Conservation (phyloP, 2,329 filamentous ascomycete genomes). For the Cadophora luteo-olivacea region DNA sequence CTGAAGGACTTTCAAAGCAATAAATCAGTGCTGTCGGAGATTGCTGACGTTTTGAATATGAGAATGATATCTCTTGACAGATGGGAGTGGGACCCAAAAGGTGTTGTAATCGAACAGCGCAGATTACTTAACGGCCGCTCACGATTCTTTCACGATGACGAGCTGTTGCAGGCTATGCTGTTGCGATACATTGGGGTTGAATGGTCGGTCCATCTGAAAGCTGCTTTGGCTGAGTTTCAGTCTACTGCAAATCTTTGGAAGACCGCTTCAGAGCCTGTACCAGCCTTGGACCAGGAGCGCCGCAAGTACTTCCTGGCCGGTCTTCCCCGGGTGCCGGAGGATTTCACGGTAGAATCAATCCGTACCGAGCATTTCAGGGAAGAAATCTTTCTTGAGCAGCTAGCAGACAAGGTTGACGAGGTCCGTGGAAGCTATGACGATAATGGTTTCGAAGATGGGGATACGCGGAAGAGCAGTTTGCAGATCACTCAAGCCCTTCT, state of each 20-base stretch:
- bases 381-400: slow-evolving; percentile 62
- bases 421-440: slow-evolving; percentile 50
- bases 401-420: slow-evolving; percentile 51
- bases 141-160: slow-evolving; percentile 64
- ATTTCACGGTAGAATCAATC: slow-evolving; percentile 42
- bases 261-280: slow-evolving; percentile 39
- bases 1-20: slow-evolving; percentile 57
- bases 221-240: slow-evolving; percentile 43
- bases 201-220: slow-evolving; percentile 55
- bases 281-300: slow-evolving; percentile 49
- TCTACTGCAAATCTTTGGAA: slow-evolving; percentile 29
- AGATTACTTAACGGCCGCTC: slow-evolving; percentile 64
- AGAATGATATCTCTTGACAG: slow-evolving; percentile 55
- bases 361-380: slow-evolving; percentile 51
- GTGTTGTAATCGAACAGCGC: slow-evolving; percentile 55
- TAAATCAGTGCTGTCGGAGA: slow-evolving; percentile 55
- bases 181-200: slow-evolving; percentile 58
- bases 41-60: slow-evolving; percentile 64
- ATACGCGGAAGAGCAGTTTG: slow-evolving; percentile 50
- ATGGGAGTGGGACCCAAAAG: slow-evolving; percentile 56
- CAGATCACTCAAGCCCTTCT: slow-evolving; percentile 62
- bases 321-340: slow-evolving; percentile 12
- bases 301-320: slow-evolving; percentile 52
- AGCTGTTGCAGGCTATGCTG: slow-evolving; percentile 60
- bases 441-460: slow-evolving; percentile 39